Evolutionary conservation across 148 eudicot species (phyloP), one percentile per base, ranked within the genome.

Genomic region (Bassia scoparia): DNA sequence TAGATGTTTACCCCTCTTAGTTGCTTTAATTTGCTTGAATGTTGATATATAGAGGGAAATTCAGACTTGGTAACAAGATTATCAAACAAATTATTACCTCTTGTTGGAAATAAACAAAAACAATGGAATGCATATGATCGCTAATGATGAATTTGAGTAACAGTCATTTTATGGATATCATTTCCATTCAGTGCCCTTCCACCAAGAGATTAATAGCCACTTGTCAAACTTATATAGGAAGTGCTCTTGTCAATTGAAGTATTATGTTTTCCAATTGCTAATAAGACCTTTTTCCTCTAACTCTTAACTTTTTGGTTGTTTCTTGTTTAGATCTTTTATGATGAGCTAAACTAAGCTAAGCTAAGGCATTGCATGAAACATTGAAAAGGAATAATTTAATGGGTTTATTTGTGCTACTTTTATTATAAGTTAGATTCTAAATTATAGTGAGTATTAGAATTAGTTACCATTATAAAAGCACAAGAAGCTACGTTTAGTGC

Each of bases 111-210:
- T n/a, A 74, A 26, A 38, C 63, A 74, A 41, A 26, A 52, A 23
- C 41, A 66, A 74, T 55, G 38, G 71, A 38, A 66, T 67, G 71
- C 71, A 74, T 74, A 74, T 67, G 77, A 74, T 55, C 65, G 41
- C 71, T 55, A 44, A 75, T 75, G 58, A 75, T 75, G 67, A 50
- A 16, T 56, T 67, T 43, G 44, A 14, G 43, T 44, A 72, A 43
- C 4, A 24, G 74, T 71, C 30, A 72, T 29, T 44, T 60, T 60
- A 29, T 72, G 55, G 43, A 29, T 63, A n/a, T 23, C 68, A 60
- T 58, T 29, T 60, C 38, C 38, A 26, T 59, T 60, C 38, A 59
- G 43, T 71, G 3, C 53, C 18, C 52, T 34, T 52, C 50, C 59
- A 20, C 37, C 53, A 60, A 16, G 6, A 56, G 14, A 23, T 29